Evolutionary conservation across 139 green algal species (phyloP), one percentile per base, ranked within the genome.

Genomic region (Coccomyxa sp.): DNA sequence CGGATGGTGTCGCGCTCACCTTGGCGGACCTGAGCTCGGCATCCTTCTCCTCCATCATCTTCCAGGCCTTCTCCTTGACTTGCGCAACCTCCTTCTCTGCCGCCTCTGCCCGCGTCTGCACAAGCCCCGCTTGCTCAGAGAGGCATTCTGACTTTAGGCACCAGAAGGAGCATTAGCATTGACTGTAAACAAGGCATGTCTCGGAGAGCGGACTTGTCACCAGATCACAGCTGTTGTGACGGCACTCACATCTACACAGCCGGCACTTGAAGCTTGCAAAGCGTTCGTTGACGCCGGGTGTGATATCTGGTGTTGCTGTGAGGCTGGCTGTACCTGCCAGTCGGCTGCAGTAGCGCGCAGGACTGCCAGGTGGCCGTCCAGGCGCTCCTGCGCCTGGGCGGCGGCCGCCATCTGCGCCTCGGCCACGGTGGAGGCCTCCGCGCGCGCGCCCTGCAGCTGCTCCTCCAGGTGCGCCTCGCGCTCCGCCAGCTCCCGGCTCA

Each of bases 31-130:
- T 70, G 70, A 82, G 37, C 41, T 79, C 40, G 10, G 39, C 31
- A 8, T 82, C 73, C 64, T 82, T 78, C 40, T 79, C 40, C 35
- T 80, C 77, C 34, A 70, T 72, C 41, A 82, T 58, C 33, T 36
- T 40, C 72, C 78, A 75, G 18, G 78, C 78, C 4, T 70, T 41
- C 78, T 82, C 70, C 78, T 78, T 82, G 33, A 82, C 78, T 33
- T 77, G 70, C n/a, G 31, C 50, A 70, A 82, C 39, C 78, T 82
- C 78, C 50, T 78, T 78, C 6, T 55, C 41, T 6, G 69, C 77
- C 41, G 35, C 39, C 69, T 81, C 33, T 31, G 70, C 70, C 0
- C 35, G 70, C 31, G 34, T 16, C 29, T 33, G 34, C 35, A 0
- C 18, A 31, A 34, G 36, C 14, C 70, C 1, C 70, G 36, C 34